Percentiles rank a stretch among this genome's conserved stretches.
Evolutionary conservation across 1,284 basidiomycete genomes (phyloP).

Genomic region (Irpex sp.): DNA sequence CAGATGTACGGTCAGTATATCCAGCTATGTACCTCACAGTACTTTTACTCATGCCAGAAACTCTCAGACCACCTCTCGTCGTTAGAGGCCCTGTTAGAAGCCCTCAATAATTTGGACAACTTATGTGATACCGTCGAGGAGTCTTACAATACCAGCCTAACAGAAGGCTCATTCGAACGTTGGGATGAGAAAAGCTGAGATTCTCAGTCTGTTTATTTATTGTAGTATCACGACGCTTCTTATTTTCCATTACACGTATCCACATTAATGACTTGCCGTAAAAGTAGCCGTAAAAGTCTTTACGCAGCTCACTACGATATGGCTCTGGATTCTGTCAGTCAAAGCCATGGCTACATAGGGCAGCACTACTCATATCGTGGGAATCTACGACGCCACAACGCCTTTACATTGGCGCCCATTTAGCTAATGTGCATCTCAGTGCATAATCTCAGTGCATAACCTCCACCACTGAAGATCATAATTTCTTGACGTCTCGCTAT

Average conservation of each 20-base stretch:
- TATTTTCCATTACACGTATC: too few relatives aligned
- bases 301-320: background rate
- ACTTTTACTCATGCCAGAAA: background rate
- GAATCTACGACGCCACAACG: background rate
- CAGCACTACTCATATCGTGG: background rate
- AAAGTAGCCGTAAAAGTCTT: background rate
- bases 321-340: background rate
- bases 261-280: too few relatives aligned
- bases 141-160: conserved; percentile 59
- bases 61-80: conserved; percentile 73
- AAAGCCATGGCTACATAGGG: background rate
- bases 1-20: conserved; percentile 93
- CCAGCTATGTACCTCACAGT: background rate
- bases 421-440: too few relatives aligned
- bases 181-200: conserved; percentile 67
- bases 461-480: too few relatives aligned
- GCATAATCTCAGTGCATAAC: background rate
- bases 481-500: background rate
- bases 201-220: background rate
- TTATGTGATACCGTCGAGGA: conserved; percentile 69
- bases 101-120: conserved; percentile 72
- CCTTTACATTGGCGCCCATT: background rate
- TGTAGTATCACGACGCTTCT: background rate
- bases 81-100: conserved; percentile 70
- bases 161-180: conserved; percentile 48